Conservation (phyloP, 78 protist genomes). For the Goniomonas avonlea region DNA sequence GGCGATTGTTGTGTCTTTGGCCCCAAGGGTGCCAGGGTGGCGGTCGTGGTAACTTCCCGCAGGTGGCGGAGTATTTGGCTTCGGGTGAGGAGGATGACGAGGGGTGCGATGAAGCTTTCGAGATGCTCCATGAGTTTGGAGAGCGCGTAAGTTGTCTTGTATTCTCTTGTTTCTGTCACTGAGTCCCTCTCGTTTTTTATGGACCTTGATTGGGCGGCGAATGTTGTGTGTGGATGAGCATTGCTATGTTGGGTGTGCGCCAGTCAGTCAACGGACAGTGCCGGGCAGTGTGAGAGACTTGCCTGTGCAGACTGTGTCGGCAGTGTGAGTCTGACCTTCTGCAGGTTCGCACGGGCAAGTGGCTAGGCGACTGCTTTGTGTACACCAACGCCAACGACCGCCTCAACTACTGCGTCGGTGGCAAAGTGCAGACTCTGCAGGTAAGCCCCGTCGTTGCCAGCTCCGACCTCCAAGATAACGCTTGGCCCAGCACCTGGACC, state of each 20-base stretch:
- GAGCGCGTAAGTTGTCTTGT: conserved; percentile 22
- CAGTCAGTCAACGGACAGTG: too few species aligned
- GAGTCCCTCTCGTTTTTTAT: background rate
- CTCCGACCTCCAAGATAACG: too few species aligned
- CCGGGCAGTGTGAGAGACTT: too few species aligned
- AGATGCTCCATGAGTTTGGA: conserved; percentile 61
- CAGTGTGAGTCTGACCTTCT: too few species aligned
- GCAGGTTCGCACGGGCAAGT: conserved; percentile 60
- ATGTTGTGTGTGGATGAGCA: too few species aligned
- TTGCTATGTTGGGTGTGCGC: too few species aligned
- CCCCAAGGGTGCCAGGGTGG: background rate
- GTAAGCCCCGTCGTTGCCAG: too few species aligned
- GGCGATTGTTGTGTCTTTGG: too few species aligned
- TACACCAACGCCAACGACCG: conserved; percentile 67
- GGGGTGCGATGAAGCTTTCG: conserved; percentile 61
- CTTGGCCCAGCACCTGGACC: conserved; percentile 33
- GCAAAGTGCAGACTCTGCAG: conserved; percentile 77
- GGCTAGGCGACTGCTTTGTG: conserved; percentile 94
- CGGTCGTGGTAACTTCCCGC: too few species aligned
- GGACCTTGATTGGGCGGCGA: background rate
- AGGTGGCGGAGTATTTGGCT: background rate
- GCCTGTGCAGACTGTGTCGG: too few species aligned
- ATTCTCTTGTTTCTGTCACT: background rate
- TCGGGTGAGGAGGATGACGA: background rate
- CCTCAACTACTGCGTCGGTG: conserved; percentile 89